Evolutionary conservation across 2,329 filamentous ascomycete genomes (phyloP).

Genomic region (Aureobasidium pullulans): DNA sequence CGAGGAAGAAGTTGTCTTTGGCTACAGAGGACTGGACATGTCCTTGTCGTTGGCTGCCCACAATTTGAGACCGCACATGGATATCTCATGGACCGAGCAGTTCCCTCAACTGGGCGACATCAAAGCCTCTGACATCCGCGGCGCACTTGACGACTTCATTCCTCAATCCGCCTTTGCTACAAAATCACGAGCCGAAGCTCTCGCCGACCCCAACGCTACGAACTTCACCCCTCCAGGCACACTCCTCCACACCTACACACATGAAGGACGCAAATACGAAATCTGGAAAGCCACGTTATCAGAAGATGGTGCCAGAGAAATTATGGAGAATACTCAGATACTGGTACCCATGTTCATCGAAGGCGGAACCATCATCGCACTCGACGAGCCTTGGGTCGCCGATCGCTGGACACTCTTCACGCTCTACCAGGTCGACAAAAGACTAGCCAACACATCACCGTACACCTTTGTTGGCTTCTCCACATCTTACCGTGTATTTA

Average conservation of each 20-base stretch:
- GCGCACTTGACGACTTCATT: conserved; percentile 57
- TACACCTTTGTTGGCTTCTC: conserved; percentile 85
- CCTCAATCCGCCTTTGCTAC: conserved; percentile 42
- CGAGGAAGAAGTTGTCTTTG: conserved; percentile 86
- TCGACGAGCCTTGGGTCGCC: conserved; percentile 64
- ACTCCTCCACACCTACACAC: conserved; percentile 57
- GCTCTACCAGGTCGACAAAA: conserved; percentile 37
- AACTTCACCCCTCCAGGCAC: conserved; percentile 68
- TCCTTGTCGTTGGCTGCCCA: conserved; percentile 61
- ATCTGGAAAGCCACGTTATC: conserved; percentile 74
- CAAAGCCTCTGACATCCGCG: conserved; percentile 61
- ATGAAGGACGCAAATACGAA: conserved; percentile 62
- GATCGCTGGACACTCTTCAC: conserved; percentile 91
- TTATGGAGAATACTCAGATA: conserved; percentile 76
- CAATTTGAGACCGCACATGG: conserved; percentile 72
- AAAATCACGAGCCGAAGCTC: conserved; percentile 11
- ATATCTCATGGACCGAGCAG: conserved; percentile 64
- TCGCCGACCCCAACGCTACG: conserved; percentile 39
- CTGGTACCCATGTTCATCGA: conserved; percentile 85
- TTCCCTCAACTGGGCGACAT: conserved; percentile 62
- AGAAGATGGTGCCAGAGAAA: conserved; percentile 59
- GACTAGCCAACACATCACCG: conserved; percentile 22
- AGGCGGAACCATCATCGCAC: conserved; percentile 70
- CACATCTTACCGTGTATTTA: conserved; percentile 78
- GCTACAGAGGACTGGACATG: conserved; percentile 75